Conservation (phyloP, 2,329 filamentous ascomycete genomes). For the Purpureocillium lavendulum region DNA sequence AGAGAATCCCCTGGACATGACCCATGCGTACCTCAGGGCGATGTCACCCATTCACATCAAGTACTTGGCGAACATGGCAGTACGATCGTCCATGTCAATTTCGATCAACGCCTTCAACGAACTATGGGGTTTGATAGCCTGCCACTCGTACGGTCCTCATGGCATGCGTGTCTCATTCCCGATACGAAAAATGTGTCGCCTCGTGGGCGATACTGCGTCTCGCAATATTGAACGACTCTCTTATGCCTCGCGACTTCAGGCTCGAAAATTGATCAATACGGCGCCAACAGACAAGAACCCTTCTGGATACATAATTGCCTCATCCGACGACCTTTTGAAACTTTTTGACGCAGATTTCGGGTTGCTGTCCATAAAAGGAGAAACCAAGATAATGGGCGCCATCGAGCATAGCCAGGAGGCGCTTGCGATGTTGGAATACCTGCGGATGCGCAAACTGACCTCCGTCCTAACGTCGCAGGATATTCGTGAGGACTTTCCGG, state of each 20-base stretch:
- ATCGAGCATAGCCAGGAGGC: conserved; percentile 74
- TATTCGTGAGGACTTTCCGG: conserved; percentile 67
- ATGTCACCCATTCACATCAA: conserved; percentile 89
- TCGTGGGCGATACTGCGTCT: conserved; percentile 79
- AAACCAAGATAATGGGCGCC: conserved; percentile 76
- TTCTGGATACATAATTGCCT: conserved; percentile 83
- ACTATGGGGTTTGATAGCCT: conserved; percentile 82
- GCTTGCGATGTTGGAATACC: conserved; percentile 74
- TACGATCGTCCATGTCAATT: conserved; percentile 91
- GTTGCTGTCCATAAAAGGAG: conserved; percentile 74
- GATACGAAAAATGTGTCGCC: conserved; percentile 82
- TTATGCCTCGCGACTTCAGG: conserved; percentile 76
- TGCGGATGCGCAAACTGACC: conserved; percentile 65
- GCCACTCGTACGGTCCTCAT: conserved; percentile 66
- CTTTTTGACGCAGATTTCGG: conserved; percentile 86
- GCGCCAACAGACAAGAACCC: conserved; percentile 73
- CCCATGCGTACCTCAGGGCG: conserved; percentile 74
- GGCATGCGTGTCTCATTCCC: conserved; percentile 92
- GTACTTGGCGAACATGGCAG: conserved; percentile 81
- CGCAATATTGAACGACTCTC: conserved; percentile 82
- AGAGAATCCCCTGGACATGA: conserved; percentile 70
- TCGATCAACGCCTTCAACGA: conserved; percentile 82
- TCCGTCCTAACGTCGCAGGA: conserved; percentile 75
- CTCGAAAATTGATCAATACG: conserved; percentile 81
- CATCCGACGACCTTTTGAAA: conserved; percentile 74